Conservation (phyloP, 441 rosid species). For the Geranium incanum region DNA sequence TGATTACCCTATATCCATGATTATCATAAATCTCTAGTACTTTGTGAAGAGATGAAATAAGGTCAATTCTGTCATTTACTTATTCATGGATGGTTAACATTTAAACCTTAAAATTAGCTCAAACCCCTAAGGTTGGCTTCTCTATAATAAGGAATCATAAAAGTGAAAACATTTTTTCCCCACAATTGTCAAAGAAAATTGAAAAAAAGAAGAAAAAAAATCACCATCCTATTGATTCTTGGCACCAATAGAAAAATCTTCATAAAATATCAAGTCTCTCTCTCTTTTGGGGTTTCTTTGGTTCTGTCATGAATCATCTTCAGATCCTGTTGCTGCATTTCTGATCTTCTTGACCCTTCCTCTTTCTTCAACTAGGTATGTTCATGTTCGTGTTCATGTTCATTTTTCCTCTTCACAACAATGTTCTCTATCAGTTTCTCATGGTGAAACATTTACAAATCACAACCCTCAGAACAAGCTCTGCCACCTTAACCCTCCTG, state of each 20-base stretch:
- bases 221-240: no score
- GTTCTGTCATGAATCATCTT: neutral
- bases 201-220: no score
- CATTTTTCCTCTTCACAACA: neutral
- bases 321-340: conserved; percentile 1
- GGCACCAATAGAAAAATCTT: neutral
- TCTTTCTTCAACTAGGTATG: neutral
- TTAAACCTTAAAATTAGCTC: neutral
- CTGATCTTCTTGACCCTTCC: neutral
- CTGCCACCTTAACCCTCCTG: no score
- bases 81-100: neutral
- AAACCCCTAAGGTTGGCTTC: neutral
- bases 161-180: neutral
- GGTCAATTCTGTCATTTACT: no score
- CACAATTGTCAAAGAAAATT: neutral
- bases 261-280: neutral
- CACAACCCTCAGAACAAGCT: no score
- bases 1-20: no score
- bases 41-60: no score
- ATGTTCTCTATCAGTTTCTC: neutral
- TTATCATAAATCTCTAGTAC: no score
- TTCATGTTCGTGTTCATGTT: neutral
- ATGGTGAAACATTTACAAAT: no score
- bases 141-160: neutral
- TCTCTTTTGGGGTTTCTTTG: neutral